Percentiles rank a stretch among this genome's conserved stretches.
Evolutionary conservation across 768 basidiomycete species (phyloP).

Genomic region (Mycena galericulata): DNA sequence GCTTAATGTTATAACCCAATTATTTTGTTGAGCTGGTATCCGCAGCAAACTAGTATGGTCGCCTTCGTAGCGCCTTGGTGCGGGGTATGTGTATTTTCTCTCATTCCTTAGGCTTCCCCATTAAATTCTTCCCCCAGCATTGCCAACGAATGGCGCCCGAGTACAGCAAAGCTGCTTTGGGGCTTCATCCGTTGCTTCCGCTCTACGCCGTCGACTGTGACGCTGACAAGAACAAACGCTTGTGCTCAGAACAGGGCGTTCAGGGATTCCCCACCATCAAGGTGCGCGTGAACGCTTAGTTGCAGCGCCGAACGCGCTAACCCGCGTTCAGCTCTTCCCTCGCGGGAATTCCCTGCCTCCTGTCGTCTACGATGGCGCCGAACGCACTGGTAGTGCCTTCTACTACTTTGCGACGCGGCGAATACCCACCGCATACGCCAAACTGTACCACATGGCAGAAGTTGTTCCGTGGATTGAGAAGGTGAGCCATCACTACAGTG

Average conservation of each 20-base stretch:
- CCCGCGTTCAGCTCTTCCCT: constrained; percentile 74
- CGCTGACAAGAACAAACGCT: constrained; percentile 78
- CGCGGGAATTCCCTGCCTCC: constrained; percentile 73
- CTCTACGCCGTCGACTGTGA: constrained; percentile 97
- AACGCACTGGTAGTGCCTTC: constrained; percentile 79
- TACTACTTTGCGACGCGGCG: constrained; percentile 82
- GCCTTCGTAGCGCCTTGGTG: constrained; percentile 98
- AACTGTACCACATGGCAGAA: constrained; percentile 66
- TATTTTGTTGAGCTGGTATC: not conserved
- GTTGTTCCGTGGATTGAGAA: constrained; percentile 76
- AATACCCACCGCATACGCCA: constrained; percentile 78
- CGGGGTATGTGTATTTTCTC: constrained; percentile 58
- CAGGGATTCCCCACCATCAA: constrained; percentile 97
- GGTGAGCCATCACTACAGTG: constrained; percentile 44
- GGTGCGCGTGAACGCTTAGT: constrained; percentile 48
- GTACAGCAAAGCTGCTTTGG: constrained; percentile 83
- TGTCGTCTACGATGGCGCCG: constrained; percentile 72
- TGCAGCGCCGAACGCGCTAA: constrained; percentile 12
- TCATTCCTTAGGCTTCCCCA: too few species aligned
- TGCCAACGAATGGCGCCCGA: constrained; percentile 90
- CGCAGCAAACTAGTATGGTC: constrained; percentile 79
- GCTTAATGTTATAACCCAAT: not conserved
- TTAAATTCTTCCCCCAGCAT: constrained; percentile 62
- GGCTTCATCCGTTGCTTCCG: constrained; percentile 84
- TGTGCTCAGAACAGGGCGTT: constrained; percentile 88